Base-by-base conservation (phyloP, 805 yeast species). In the Yamadazyma nakazawae region DNA sequence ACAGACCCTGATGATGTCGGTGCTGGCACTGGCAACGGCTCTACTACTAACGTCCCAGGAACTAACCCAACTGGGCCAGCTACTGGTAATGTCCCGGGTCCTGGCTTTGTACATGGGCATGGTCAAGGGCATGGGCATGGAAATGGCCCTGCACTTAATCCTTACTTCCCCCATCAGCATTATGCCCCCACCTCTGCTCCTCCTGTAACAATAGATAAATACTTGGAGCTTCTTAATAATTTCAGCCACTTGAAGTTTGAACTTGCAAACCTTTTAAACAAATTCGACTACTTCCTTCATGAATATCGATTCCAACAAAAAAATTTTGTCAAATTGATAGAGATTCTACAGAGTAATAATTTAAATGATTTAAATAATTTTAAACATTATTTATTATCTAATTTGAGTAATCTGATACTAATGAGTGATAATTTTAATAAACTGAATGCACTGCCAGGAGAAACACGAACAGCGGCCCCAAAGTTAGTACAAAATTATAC, bases 401-500 rank as follows among this genome's bases (percentile, higher is more conserved):
- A 49, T 14, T 34, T 52, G 30, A 49, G 38, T 28, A 45, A 49
- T 34, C 45, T 48, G 39, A 35, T 50, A 2, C 43, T 49, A 3
- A 31, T 37, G 34, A 48, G 45, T 34, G 39, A 46, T 21, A 37
- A 36, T 13, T 46, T 41, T 18, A 37, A 41, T 36, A 35, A 41
- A n/a, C 34, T 18, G 41, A 31, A 14, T 10, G 14, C 18, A 3
- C 42, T 34, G 40, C 18, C 37, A 2, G 31, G 28, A 3, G 21
- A 24, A 7, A 18, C 36, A 8, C 41, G 41, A n/a, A 34, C 40
- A 1, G 41, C 14, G 19, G 21, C 41, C 19, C 40, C 36, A 5
- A 42, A 37, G 14, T 21, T 38, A 16, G 47, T 44, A 19, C 72
- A 67, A 51, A 66, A 57, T 49, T 64, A 62, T 45, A 65, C 72